A percentile compares a stretch with the other conserved stretches of the same genome.
phyloP scores from a whole-genome alignment of 495 filamentous ascomycete species.

The Clohesyomyces aquaticus region DNA sequence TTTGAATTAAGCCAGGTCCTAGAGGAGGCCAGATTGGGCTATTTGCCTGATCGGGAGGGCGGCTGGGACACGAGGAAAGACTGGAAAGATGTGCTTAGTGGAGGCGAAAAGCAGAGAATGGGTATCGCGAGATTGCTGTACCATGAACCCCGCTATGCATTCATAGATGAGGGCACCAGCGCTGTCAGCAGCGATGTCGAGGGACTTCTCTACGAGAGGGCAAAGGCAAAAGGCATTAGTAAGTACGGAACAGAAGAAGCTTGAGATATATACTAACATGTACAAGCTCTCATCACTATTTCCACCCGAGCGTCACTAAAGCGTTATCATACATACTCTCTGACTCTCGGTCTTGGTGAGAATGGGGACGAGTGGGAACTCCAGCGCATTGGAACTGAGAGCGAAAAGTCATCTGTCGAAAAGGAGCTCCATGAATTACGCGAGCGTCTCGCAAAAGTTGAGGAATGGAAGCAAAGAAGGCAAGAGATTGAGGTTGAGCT shows the following conservation, averaged over 20 bases:
- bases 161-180: constrained; percentile 93
- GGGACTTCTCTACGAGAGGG: constrained; percentile 86
- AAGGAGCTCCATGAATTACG: constrained; percentile 82
- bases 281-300: constrained; percentile 80
- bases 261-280: constrained; percentile 33
- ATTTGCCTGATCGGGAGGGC: constrained; percentile 87
- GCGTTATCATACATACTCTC: constrained; percentile 89
- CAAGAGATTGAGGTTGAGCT: constrained; percentile 75
- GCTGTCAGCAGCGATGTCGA: constrained; percentile 95
- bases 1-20: constrained; percentile 72
- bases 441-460: constrained; percentile 76
- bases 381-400: constrained; percentile 87
- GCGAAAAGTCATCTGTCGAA: constrained; percentile 89
- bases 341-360: constrained; percentile 76
- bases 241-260: constrained; percentile 45
- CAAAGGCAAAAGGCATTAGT: constrained; percentile 91
- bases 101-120: constrained; percentile 98
- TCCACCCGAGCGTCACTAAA: constrained; percentile 90
- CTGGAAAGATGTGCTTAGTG: constrained; percentile 96
- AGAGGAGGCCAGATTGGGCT: constrained; percentile 81
- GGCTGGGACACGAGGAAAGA: constrained; percentile 97
- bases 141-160: constrained; percentile 90
- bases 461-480: constrained; percentile 77
- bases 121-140: constrained; percentile 88
- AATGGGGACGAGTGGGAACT: constrained; percentile 74